These are phyloP conservation scores for Cinnamomum chago DNA, from an alignment of 164 flowering plant species.

Conservation along the genomic window DNA sequence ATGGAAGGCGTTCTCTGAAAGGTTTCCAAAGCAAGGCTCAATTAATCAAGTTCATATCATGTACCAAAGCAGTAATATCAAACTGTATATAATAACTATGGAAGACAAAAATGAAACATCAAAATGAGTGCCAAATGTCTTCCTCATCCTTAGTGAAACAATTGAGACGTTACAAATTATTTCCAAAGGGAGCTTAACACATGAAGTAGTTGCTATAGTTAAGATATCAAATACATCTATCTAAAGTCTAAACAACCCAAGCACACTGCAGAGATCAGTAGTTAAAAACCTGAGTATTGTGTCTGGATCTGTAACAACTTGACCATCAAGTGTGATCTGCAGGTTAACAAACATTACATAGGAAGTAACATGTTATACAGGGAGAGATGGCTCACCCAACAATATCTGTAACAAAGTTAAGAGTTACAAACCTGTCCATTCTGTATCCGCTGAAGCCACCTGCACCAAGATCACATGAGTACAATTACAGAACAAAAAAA, in stretches of 20 bases:
- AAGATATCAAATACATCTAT: neutral
- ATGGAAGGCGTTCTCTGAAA: too few relatives aligned
- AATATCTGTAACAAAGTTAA: neutral
- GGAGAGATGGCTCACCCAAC: neutral
- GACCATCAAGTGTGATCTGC: slow-evolving; percentile 68
- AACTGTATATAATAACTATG: too few relatives aligned
- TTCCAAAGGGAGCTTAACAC: neutral
- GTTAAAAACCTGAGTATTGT: slow-evolving; percentile 49
- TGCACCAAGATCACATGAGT: slow-evolving; percentile 25
- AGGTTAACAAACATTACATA: slow-evolving; percentile 10
- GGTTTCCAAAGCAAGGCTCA: too few relatives aligned
- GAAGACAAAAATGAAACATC: too few relatives aligned
- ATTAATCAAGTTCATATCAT: too few relatives aligned
- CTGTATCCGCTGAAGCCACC: slow-evolving; percentile 89
- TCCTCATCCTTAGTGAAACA: too few relatives aligned
- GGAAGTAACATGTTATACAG: neutral
- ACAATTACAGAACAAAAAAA: too few relatives aligned
- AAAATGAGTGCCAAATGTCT: neutral
- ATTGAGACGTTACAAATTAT: neutral
- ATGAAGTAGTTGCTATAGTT: neutral
- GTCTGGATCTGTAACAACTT: slow-evolving; percentile 53
- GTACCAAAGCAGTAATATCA: too few relatives aligned
- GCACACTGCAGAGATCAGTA: too few relatives aligned
- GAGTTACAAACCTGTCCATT: slow-evolving; percentile 65
- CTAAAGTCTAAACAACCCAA: neutral